Evolutionary conservation across 805 yeast genomes (phyloP).

Genomic region (Kodamaea fukazawae): DNA sequence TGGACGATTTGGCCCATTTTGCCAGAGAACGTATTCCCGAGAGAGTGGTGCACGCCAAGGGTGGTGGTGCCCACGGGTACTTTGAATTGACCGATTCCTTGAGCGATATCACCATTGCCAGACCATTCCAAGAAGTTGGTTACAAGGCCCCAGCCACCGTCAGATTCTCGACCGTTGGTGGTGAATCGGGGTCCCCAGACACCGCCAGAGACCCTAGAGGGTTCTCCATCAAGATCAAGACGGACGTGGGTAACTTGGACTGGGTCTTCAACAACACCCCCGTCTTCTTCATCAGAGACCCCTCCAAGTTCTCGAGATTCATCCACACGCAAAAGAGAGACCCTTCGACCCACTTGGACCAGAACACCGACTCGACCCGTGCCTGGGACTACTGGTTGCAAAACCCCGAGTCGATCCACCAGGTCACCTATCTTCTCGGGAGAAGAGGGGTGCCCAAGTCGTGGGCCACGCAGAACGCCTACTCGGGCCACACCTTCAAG

Average conservation of each 20-base stretch:
- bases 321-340: slow-evolving; percentile 88
- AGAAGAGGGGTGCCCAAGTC: slow-evolving; percentile 59
- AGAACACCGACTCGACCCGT: slow-evolving; percentile 44
- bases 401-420: slow-evolving; percentile 58
- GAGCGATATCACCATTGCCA: slow-evolving; percentile 69
- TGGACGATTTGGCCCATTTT: slow-evolving; percentile 82
- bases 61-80: slow-evolving; percentile 86
- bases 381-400: slow-evolving; percentile 58
- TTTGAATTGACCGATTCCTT: slow-evolving; percentile 73
- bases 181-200: slow-evolving; percentile 79
- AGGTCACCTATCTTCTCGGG: slow-evolving; percentile 54
- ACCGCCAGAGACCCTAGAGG: slow-evolving; percentile 89
- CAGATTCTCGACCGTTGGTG: slow-evolving; percentile 86
- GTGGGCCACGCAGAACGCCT: slow-evolving; percentile 58
- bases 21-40: slow-evolving; percentile 91
- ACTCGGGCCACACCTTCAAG: slow-evolving; percentile 65
- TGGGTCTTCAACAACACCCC: slow-evolving; percentile 87
- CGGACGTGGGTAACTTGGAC: slow-evolving; percentile 83
- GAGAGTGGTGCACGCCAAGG: slow-evolving; percentile 91
- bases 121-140: slow-evolving; percentile 71
- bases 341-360: slow-evolving; percentile 57
- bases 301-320: slow-evolving; percentile 81
- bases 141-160: slow-evolving; percentile 72
- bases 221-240: slow-evolving; percentile 73
- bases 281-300: slow-evolving; percentile 80